phyloP scores from a whole-genome alignment of 2,329 filamentous ascomycete genomes.

The Penicillium italicum region DNA sequence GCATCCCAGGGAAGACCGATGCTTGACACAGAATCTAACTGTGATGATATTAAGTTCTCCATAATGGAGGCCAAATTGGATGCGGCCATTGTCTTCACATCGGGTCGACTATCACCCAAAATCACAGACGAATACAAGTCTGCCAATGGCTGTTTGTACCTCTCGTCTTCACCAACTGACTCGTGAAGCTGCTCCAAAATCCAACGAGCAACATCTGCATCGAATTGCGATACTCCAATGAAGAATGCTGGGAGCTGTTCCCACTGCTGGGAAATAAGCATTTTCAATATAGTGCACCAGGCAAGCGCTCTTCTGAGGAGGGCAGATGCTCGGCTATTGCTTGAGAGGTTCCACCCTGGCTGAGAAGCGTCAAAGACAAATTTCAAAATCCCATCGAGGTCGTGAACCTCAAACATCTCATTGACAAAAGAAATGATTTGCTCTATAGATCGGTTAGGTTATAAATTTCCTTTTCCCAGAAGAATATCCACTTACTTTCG shows the following conservation, averaged over 20 bases:
- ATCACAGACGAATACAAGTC: constrained; percentile 33
- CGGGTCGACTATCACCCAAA: constrained; percentile 21
- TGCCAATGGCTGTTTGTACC: constrained; percentile 24
- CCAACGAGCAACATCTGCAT: constrained; percentile 37
- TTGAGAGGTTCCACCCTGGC: constrained; percentile 27
- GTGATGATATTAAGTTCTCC: constrained; percentile 25
- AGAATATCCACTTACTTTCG: constrained; percentile 25
- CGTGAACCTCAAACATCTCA: constrained; percentile 23
- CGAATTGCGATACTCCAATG: constrained; percentile 26
- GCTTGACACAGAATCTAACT: constrained; percentile 13
- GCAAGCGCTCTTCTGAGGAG: constrained; percentile 36
- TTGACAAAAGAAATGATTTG: constrained; percentile 20
- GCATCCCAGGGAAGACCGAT: constrained; percentile 29
- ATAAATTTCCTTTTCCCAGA: background rate
- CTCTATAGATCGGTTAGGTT: constrained; percentile 18
- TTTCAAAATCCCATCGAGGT: constrained; percentile 27
- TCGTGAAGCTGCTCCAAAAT: constrained; percentile 32
- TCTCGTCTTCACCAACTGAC: constrained; percentile 20
- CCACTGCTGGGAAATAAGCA: constrained; percentile 20
- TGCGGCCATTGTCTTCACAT: constrained; percentile 30
- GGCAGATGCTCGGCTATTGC: constrained; percentile 32
- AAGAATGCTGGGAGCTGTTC: constrained; percentile 23
- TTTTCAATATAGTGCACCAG: constrained; percentile 30
- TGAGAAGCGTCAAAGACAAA: constrained; percentile 28
- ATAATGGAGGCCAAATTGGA: constrained; percentile 35